Evolutionary conservation across 1,139 yeast species (phyloP), one percentile per base, ranked within the genome.

Genomic region (Yamadazyma siamensis): DNA sequence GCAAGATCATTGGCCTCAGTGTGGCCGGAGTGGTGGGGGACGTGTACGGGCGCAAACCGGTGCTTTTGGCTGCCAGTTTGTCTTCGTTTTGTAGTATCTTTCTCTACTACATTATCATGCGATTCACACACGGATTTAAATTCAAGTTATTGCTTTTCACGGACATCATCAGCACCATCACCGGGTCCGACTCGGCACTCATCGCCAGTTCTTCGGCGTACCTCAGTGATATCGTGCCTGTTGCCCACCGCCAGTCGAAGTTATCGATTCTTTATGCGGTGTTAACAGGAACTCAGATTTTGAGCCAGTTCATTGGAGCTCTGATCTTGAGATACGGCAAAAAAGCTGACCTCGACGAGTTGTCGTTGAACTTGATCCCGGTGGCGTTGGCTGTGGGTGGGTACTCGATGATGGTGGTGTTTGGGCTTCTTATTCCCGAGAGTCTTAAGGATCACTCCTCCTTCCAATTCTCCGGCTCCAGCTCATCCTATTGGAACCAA

Each of bases 1-100:
- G 52, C 15, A 52, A 54, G 38, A 50, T 66, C 27, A 31, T 63
- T 3, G 65, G 65, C 3, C 52, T 65, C 39, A 65, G 67, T 3
- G 60, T 68, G 36, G 45, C 75, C 10, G 83, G 85, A 0, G 66
- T 71, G n/a, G 41, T 73, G 15, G 74, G 84, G 8, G 89, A 82
- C 50, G 55, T 65, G 20, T 58, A 66, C 34, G 91, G 91, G 1
- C 59, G 89, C 27, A 71, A 65, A 35, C 61, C 43, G 2, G 52
- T 73, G 14, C 35, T 77, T 12, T 38, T 69, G 6, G 31, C 53
- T 2, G 26, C 59, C 9, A 52, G 61, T 2, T 2, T 13, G 5
- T 15, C 21, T n/a, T 4, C 15, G 6, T 21, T 26, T 6, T 16
- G 27, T 3, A 9, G n/a, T 9, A n/a, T 22, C 5, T 9, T 23